These are phyloP conservation scores for Thuja plicata DNA, from an alignment of 83 land plant genomes.

Conservation along the genomic window DNA sequence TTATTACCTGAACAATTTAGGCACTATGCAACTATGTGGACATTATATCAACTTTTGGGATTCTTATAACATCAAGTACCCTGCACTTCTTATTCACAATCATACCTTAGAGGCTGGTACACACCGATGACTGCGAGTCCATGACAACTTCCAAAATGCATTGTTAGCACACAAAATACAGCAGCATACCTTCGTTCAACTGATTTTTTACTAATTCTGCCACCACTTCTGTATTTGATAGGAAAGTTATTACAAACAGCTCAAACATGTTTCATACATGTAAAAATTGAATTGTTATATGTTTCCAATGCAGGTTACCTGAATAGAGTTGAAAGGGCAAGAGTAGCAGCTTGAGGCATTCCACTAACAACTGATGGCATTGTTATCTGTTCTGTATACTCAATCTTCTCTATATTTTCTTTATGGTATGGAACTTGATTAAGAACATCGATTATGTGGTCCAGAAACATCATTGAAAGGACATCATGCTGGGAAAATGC, in stretches of 20 bases:
- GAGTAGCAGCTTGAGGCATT: conserved; percentile 71
- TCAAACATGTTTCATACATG: not conserved
- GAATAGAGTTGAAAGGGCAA: conserved; percentile 82
- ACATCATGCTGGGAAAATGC: conserved; percentile 82
- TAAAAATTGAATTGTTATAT: not conserved
- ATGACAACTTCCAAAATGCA: conserved; percentile 89
- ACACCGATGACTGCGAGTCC: conserved; percentile 50
- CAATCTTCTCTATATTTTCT: conserved; percentile 52
- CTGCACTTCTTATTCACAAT: not conserved
- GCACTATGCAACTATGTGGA: not conserved
- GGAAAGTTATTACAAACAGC: not conserved
- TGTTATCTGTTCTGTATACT: conserved; percentile 26
- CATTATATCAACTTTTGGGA: not conserved
- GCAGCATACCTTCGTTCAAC: conserved; percentile 82
- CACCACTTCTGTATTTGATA: conserved; percentile 65
- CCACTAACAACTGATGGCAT: conserved; percentile 31
- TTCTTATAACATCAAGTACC: not conserved
- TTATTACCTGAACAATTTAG: not conserved
- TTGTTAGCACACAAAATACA: conserved; percentile 68
- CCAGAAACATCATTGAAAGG: conserved; percentile 77
- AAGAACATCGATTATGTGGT: conserved; percentile 71
- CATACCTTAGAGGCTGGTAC: conserved; percentile 73
- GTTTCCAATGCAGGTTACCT: conserved; percentile 39
- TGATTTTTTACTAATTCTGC: conserved; percentile 74
- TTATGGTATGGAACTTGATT: conserved; percentile 52